These are phyloP conservation scores for Aspergillus fumigatiaffinis DNA, from an alignment of 2,329 filamentous ascomycete species.

Conservation along the genomic window DNA sequence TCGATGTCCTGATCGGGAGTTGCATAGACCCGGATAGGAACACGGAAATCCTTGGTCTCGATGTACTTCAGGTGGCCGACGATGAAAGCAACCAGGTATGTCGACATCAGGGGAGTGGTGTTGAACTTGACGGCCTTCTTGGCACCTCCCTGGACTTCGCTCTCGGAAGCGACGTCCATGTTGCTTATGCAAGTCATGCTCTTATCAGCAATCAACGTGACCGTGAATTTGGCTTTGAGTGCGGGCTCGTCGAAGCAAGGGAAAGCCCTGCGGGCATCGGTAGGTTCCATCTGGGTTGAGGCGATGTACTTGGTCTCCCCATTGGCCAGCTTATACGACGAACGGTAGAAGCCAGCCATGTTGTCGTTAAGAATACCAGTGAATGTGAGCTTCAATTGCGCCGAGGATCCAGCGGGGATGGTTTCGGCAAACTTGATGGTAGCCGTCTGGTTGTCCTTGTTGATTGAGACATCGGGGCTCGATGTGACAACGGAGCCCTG, in stretches of 20 bases:
- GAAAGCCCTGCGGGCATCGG: conserved; percentile 86
- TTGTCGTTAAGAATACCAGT: conserved; percentile 81
- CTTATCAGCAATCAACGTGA: conserved; percentile 88
- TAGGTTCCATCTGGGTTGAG: conserved; percentile 94
- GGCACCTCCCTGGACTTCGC: conserved; percentile 59
- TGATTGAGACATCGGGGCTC: conserved; percentile 65
- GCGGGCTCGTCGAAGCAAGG: conserved; percentile 96
- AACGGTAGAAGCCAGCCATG: conserved; percentile 97
- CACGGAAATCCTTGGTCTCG: conserved; percentile 84
- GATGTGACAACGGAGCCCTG: conserved; percentile 54
- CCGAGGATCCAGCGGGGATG: conserved; percentile 71
- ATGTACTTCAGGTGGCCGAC: conserved; percentile 92
- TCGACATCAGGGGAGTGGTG: conserved; percentile 90
- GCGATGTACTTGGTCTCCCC: conserved; percentile 79
- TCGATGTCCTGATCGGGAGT: conserved; percentile 86
- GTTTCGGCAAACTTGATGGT: conserved; percentile 73
- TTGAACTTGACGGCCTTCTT: conserved; percentile 91
- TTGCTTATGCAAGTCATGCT: conserved; percentile 89
- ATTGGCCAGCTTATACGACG: conserved; percentile 80
- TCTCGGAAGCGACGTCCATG: conserved; percentile 86
- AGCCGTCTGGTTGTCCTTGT: conserved; percentile 76
- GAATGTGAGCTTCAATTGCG: conserved; percentile 73
- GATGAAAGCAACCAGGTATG: conserved; percentile 90
- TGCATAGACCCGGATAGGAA: conserved; percentile 90
- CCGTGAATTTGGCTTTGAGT: conserved; percentile 86